Base-by-base conservation (phyloP, 345 rosid species). In the Camelina laxa region DNA sequence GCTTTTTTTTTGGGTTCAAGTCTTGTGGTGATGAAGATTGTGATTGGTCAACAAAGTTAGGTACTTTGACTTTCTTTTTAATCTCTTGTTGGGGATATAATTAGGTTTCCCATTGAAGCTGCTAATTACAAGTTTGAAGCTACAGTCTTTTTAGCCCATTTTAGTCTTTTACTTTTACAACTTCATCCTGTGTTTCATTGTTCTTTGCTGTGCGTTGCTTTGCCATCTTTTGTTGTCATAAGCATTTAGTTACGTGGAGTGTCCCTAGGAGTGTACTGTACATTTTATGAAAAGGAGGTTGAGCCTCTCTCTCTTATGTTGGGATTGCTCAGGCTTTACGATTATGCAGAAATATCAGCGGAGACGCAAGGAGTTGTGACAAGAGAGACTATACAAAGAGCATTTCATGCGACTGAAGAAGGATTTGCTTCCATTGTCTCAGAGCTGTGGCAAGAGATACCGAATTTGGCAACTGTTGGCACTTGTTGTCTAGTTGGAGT, bases 401-500 rank as follows among this genome's bases (percentile, higher is more conserved):
- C 97, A 33, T 88, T 88, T 77, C 78, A 35, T 36, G 89, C 84
- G 22, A 94, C 97, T 0, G 97, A 94, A 76, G 91, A 87, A 79
- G 97, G 97, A 33, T 94, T 94, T 41, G 86, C 91, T 38, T 73
- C 89, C 30, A 80, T 84, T 51, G 95, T 88, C 17, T 87, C 98
- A 0, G 90, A 88, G 76, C 70, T 73, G 31, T 91, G 94, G 96
- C 74, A 72, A 74, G 76, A 79, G 21, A 77, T 59, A 24, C 95
- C 98, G 12, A 78, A 80, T 38, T 76, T 94, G 69, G 97, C 97
- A 30, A 86, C 95, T 20, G 84, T 86, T 56, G 97, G 98, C 31
- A 68, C 96, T 12, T 93, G 97, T 80, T 91, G 98, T 75, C 79
- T 94, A 33, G 96, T 94, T 79, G 98, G 97, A 66, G 89, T 89